Percentiles rank a stretch among this genome's conserved stretches.
Conservation (phyloP, 139 green algal genomes). For the Chlorella sp. region DNA sequence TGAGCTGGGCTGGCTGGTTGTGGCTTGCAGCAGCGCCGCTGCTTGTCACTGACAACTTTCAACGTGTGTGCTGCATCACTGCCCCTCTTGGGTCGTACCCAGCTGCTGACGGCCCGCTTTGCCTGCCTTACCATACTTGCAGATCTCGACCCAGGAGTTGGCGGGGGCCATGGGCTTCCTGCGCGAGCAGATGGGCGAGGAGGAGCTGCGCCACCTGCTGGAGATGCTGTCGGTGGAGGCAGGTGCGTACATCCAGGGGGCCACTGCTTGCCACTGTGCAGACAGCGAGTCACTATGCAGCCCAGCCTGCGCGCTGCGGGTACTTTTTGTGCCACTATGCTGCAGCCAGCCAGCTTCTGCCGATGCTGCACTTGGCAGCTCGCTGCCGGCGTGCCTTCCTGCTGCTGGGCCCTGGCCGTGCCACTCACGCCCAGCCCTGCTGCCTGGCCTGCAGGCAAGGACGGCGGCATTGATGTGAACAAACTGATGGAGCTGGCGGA, state of each 20-base stretch:
- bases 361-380: too few relatives aligned
- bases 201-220: slow-evolving; percentile 73
- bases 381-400: too few relatives aligned
- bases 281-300: too few relatives aligned
- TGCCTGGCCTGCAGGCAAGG: slow-evolving; percentile 23
- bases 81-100: too few relatives aligned
- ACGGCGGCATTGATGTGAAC: slow-evolving; percentile 31
- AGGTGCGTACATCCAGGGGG: background rate
- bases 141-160: slow-evolving; percentile 73
- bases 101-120: background rate
- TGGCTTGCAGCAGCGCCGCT: background rate
- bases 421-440: too few relatives aligned
- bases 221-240: slow-evolving; percentile 52
- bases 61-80: too few relatives aligned
- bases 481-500: slow-evolving; percentile 24
- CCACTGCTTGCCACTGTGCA: too few relatives aligned
- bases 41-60: too few relatives aligned
- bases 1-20: background rate
- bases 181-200: slow-evolving; percentile 72
- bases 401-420: too few relatives aligned
- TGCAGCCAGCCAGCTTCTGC: too few relatives aligned
- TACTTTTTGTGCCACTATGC: too few relatives aligned
- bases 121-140: background rate
- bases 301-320: too few relatives aligned
- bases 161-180: slow-evolving; percentile 73